Evolutionary conservation across 495 filamentous ascomycete species (phyloP), one percentile per base, ranked within the genome.

Genomic region (Aspergillus saccharolyticus): DNA sequence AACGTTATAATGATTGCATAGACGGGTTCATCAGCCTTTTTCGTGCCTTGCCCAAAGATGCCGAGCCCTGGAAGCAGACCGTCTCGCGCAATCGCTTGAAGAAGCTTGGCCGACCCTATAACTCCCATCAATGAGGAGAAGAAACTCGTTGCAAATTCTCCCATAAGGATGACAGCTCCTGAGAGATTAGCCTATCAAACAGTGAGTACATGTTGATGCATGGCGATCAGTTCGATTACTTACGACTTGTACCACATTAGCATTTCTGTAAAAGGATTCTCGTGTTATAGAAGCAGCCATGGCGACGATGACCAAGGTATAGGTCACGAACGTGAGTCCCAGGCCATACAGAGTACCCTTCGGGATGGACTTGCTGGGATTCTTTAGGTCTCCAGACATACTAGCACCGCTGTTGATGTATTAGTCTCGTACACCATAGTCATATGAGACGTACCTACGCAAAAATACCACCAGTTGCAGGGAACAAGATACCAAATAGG

Each of bases 41-140:
- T 83, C 6, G 87, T 89, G 16, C 90, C 90, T 69, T 88, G 87
- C 33, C 85, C 83, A 63, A 96, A 92, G 3, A 89, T 62, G 3
- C 77, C 83, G 18, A 95, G 70, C 2, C 90, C 90, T 4, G 90
- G 90, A 25, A 95, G 75, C 9, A 96, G 75, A 62, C 84, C 84
- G 67, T 96, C 90, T 66, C 89, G 78, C 15, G 89, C 89, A 52
- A 96, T 80, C 19, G 90, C 90, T 65, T 94, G 90, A 30, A 96
- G 78, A 16, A 93, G 83, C 71, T 94, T 94, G n/a, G 90, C 88
- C 20, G 90, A 86, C 1, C 88, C 90, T 62, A 94, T 90, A 8
- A 96, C 81, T 0, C 90, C 90, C 89, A 94, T 95, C 56, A 96
- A 63, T 3, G 86, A 82, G 0, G 90, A 94, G 75, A 96, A 96